Evolutionary conservation across 1,284 basidiomycete genomes (phyloP), one percentile per base, ranked within the genome.

Genomic region (Sanguinoderma infundibulare): DNA sequence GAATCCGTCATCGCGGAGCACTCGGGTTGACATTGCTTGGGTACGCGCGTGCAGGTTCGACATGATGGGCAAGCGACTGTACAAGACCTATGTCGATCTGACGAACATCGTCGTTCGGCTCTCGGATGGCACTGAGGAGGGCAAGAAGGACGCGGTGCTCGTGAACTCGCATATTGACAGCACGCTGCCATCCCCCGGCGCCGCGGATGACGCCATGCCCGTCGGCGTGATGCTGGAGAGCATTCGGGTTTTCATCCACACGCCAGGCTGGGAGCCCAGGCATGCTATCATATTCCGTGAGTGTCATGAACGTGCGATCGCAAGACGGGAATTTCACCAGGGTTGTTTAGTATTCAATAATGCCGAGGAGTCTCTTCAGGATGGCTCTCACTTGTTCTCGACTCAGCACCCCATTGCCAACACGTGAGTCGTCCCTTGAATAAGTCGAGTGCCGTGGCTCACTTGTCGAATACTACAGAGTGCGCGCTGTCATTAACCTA

Each of bases 211-310:
- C 72, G 96, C 89, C 2, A 78, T 97, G 7, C 80, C 92, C 3
- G 91, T 96, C 10, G 96, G 93, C 1, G 88, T 98, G 55, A 96
- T 98, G 94, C 80, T 98, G 35, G 98, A 99, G 66, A 85, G 89
- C 58, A 88, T 94, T 44, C 78, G 96, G 1, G 92, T 98, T 0
- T 78, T 98, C 36, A 79, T 94, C 0, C 84, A 92, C 55, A 90
- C 87, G 0, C 84, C 87, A 28, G 80, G 81, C 49, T 90, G 89
- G 88, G 79, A 86, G 12, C 92, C 96, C 0, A 85, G 85, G 57
- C 88, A 96, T 73, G 84, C 94, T 5, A 83, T 96, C 65, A 84
- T 99, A 12, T 95, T 99, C 72, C 78, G 94, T 95, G 69, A 75
- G 92, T 79, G 15, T 10, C 4, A 4, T 22, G n/a, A 20, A 6